Percentiles rank a stretch among this genome's conserved stretches.
These are phyloP conservation scores for Carex parvula DNA, from an alignment of 176 grass and related monocot species.

Conservation along the genomic window DNA sequence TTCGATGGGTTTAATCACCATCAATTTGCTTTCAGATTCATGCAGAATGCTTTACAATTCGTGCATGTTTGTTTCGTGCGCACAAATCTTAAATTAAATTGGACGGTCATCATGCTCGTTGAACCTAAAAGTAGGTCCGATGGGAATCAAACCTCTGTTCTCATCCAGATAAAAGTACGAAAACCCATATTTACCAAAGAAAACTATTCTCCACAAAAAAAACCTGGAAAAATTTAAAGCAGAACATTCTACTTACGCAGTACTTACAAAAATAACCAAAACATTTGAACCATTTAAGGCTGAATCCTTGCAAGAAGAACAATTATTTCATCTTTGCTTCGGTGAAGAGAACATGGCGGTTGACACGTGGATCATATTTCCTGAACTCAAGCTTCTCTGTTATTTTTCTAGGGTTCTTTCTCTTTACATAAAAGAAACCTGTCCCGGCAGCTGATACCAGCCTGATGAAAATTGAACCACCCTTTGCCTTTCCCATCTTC, in stretches of 20 bases:
- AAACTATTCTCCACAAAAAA: not conserved
- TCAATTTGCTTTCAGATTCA: no score
- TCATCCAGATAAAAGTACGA: not conserved
- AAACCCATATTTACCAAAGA: not conserved
- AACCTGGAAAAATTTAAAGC: not conserved
- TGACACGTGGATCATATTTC: conserved; percentile 61
- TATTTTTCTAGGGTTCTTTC: conserved; percentile 54
- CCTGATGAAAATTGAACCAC: conserved; percentile 61
- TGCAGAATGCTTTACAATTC: no score
- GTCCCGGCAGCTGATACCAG: conserved; percentile 57
- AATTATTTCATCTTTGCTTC: conserved; percentile 68
- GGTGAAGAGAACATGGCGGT: conserved; percentile 65
- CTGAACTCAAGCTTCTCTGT: conserved; percentile 62
- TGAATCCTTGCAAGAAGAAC: not conserved
- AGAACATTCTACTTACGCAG: not conserved
- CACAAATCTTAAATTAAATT: no score
- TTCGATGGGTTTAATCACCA: no score
- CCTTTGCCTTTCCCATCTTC: conserved; percentile 53
- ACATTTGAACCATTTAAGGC: not conserved
- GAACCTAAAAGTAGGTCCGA: no score
- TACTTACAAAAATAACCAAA: not conserved
- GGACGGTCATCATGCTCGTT: no score
- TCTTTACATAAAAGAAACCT: conserved; percentile 65
- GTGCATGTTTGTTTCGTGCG: no score
- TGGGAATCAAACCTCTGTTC: no score